Evolutionary conservation across 306 rosid species (phyloP).

Genomic region (Alnus rubra): DNA sequence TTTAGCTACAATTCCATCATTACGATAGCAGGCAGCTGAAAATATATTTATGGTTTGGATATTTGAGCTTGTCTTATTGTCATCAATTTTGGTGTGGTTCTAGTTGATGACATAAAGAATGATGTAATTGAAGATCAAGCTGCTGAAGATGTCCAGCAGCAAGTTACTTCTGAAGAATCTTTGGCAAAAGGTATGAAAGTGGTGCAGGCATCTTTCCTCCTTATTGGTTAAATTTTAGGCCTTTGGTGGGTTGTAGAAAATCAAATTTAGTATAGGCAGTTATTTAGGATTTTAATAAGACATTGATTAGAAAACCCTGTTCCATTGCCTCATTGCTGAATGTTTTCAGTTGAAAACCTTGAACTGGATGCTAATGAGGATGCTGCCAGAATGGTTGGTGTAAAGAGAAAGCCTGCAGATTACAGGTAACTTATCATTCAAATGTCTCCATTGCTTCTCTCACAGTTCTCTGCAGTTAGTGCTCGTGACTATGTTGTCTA

Average conservation of each 20-base stretch:
- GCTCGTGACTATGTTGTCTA: constrained; percentile 21
- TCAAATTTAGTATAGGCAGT: constrained; percentile 6
- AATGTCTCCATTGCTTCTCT: constrained; percentile 20
- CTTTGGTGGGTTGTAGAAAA: constrained; percentile 21
- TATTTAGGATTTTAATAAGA: constrained; percentile 1
- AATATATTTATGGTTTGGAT: not conserved
- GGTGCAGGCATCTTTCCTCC: constrained; percentile 21
- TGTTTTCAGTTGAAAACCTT: constrained; percentile 57
- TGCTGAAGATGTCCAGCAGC: constrained; percentile 39
- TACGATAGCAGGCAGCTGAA: constrained; percentile 14
- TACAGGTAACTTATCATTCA: constrained; percentile 57
- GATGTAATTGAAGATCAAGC: constrained; percentile 43
- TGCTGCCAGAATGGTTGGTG: constrained; percentile 40
- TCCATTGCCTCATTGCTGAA: constrained; percentile 32
- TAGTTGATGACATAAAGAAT: constrained; percentile 46
- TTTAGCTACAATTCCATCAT: constrained; percentile 17
- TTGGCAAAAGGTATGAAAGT: constrained; percentile 44
- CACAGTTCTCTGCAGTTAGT: constrained; percentile 26
- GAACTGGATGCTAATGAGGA: constrained; percentile 43
- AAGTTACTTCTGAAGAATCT: constrained; percentile 36
- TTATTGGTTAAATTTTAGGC: constrained; percentile 9
- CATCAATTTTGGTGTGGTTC: constrained; percentile 38
- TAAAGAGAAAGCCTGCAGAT: constrained; percentile 68
- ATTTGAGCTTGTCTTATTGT: constrained; percentile 30
- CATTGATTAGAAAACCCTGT: constrained; percentile 4